phyloP scores from a whole-genome alignment of 2,329 filamentous ascomycete genomes.

The Penicillium expansum region DNA sequence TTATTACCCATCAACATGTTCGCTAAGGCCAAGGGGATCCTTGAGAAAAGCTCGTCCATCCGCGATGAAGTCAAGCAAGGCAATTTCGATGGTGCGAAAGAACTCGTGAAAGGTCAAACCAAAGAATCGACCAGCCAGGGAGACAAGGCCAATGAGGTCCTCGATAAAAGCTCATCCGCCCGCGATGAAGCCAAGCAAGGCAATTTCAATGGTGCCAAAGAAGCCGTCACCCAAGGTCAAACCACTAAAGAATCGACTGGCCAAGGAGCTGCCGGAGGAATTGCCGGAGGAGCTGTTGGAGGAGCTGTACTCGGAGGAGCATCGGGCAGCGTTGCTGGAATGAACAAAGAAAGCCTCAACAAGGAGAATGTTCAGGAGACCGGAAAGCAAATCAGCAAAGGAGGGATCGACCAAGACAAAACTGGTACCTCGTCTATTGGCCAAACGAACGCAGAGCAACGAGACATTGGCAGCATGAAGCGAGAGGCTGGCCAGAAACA shows the following conservation, averaged over 20 bases:
- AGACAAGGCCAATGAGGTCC: constrained; percentile 1
- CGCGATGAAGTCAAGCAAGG: constrained; percentile 14
- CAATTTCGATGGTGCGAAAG: constrained; percentile 11
- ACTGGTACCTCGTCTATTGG: background rate
- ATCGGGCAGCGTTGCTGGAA: constrained; percentile 3
- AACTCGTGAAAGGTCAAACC: constrained; percentile 12
- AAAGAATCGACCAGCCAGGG: constrained; percentile 3
- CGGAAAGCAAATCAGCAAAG: background rate
- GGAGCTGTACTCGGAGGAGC: constrained; percentile 3
- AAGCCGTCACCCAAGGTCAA: constrained; percentile 12
- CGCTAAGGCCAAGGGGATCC: constrained; percentile 8
- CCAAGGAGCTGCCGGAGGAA: constrained; percentile 2
- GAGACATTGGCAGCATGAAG: background rate
- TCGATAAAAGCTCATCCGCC: constrained; percentile 3
- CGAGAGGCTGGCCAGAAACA: background rate
- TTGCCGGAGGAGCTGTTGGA: background rate
- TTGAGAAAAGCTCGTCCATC: constrained; percentile 5
- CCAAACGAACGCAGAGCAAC: background rate
- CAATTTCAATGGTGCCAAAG: constrained; percentile 9
- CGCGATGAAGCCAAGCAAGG: constrained; percentile 1
- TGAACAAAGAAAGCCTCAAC: constrained; percentile 10
- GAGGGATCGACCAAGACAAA: background rate
- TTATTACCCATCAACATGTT: constrained; percentile 15
- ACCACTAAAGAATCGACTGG: background rate
- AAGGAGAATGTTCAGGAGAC: constrained; percentile 7